phyloP scores from a whole-genome alignment of 371 early-diverging fungal genomes.

The Nosema bombycis region DNA sequence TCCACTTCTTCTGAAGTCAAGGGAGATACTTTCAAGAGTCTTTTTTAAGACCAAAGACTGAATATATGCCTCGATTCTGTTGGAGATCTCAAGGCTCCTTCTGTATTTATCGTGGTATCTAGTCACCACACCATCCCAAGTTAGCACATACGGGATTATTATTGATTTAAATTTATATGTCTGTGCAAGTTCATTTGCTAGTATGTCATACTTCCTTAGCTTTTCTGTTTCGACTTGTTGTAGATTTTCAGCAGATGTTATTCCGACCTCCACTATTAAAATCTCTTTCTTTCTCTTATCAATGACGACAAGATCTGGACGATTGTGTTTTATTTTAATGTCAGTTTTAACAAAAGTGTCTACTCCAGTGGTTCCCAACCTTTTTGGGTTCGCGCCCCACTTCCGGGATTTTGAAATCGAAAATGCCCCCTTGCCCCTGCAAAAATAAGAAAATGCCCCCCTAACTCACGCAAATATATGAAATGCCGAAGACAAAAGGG shows the following conservation, averaged over 20 bases:
- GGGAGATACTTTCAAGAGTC: neutral
- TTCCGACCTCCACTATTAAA: neutral
- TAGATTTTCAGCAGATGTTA: neutral
- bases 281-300: neutral
- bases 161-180: neutral
- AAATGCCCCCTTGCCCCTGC: too few species aligned
- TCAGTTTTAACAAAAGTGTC: too few species aligned
- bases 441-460: too few species aligned
- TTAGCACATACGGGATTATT: slow-evolving; percentile 7
- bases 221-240: slow-evolving; percentile 7
- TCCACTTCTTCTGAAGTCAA: slow-evolving; percentile 5
- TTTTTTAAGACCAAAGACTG: neutral
- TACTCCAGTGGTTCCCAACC: too few species aligned
- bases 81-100: neutral
- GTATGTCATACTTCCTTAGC: slow-evolving; percentile 1
- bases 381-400: too few species aligned
- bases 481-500: too few species aligned
- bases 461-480: too few species aligned
- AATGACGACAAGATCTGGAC: too few species aligned
- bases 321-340: too few species aligned
- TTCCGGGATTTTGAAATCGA: too few species aligned
- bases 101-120: slow-evolving; percentile 4
- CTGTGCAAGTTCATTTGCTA: neutral
- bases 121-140: slow-evolving; percentile 5
- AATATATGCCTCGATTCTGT: neutral